Evolutionary conservation across 805 yeast genomes (phyloP).

Genomic region (Ogataea paradorogensis): DNA sequence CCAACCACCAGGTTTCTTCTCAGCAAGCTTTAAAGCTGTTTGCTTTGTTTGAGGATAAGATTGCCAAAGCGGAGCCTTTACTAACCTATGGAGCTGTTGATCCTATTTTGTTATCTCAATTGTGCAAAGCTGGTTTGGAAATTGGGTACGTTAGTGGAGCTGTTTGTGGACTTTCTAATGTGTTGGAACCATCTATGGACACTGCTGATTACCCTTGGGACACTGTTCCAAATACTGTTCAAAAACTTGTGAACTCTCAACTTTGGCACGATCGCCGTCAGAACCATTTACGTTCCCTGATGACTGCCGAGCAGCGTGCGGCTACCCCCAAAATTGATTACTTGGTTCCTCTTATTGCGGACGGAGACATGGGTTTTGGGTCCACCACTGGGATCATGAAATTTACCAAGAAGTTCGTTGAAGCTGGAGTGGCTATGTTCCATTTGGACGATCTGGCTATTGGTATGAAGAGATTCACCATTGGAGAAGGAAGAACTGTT

Average conservation of each 20-base stretch:
- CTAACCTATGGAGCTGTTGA: conserved; percentile 61
- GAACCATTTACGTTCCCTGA: conserved; percentile 16
- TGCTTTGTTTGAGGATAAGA: conserved; percentile 40
- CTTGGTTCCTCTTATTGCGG: conserved; percentile 61
- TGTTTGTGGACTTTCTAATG: conserved; percentile 57
- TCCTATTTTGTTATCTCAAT: conserved; percentile 62
- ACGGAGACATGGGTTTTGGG: conserved; percentile 67
- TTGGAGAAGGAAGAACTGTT: conserved; percentile 57
- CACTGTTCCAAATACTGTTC: conserved; percentile 66
- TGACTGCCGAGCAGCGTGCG: conserved; percentile 20
- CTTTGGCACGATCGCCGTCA: conserved; percentile 49
- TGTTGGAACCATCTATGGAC: conserved; percentile 64
- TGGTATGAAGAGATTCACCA: conserved; percentile 67
- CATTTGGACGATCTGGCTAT: conserved; percentile 63
- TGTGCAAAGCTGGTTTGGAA: conserved; percentile 47
- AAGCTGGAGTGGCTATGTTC: conserved; percentile 61
- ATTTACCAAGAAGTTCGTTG: conserved; percentile 60
- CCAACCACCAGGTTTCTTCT: conserved; percentile 43
- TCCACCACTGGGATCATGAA: conserved; percentile 62
- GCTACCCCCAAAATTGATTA: conserved; percentile 41
- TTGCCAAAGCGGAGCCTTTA: conserved; percentile 44
- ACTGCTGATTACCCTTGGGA: conserved; percentile 69
- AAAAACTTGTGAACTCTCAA: conserved; percentile 57
- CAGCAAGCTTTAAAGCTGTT: conserved; percentile 51
- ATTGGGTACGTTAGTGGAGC: conserved; percentile 58